Evolutionary conservation across 2,329 filamentous ascomycete genomes (phyloP), one percentile per base, ranked within the genome.

Genomic region (Fusarium dimerum): DNA sequence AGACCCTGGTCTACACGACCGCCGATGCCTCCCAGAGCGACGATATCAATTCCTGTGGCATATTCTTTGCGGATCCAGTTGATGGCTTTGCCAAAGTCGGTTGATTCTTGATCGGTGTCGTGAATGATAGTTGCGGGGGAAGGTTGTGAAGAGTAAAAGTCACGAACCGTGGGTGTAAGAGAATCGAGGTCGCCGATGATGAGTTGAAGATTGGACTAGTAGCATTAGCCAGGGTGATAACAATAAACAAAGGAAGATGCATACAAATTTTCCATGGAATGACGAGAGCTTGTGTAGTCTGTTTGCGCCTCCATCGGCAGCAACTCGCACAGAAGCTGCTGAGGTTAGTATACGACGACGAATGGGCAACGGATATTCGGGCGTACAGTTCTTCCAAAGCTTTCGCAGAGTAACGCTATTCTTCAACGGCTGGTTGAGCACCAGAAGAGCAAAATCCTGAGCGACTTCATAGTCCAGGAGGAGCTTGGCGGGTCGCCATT

Each of bases 171-270:
- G 10, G 83, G 76, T 3, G 75, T 75, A 16, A 97, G 76, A 5
- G 93, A 97, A 74, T 99, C 94, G 10, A 99, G 80, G 69, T 99
- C 94, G 43, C 94, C 94, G 61, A 96, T 85, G 55, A 99, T 92
- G 49, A 82, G 77, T 66, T 89, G 77, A 2, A 91, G 83, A 51
- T 84, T 76, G 66, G 84, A 73, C 79, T 83, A 11, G 16, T 13
- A 42, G 41, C 53, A 49, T 60, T 43, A 60, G 44, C 46, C 17
- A 29, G 9, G 47, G 40, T 41, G 20, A 12, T 18, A 16, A 34
- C 13, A 48, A 36, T 45, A 18, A 43, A 39, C 42, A 32, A 26
- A 18, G 40, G 15, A 15, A 17, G 36, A 45, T 20, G 68, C 74
- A 51, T 62, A 78, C 77, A 55, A 75, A 76, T 59, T 74, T 74